Base-by-base conservation (phyloP, 2,329 filamentous ascomycete species). In the Botrytis deweyae region DNA sequence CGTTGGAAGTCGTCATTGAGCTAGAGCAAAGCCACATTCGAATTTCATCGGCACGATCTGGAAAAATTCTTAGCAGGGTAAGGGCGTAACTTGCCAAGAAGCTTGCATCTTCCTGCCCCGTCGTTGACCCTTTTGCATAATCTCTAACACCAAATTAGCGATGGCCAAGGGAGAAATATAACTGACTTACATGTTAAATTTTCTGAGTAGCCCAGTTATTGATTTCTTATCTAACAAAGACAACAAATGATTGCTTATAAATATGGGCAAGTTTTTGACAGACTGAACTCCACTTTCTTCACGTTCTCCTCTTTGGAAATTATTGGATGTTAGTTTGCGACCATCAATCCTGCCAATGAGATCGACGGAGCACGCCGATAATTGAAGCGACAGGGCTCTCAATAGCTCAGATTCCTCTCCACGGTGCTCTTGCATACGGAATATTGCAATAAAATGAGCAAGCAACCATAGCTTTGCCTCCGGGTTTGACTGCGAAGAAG, bases 1-100 rank as follows among this genome's bases (percentile, higher is more conserved):
- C 79, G 42, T 81, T 75, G 14, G 75, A 73, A n/a, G 74, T 76
- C 33, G 71, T 78, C 74, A 84, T 75, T 76, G 80, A 80, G 0
- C 94, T 93, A 59, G 96, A 87, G 80, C 96, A 98, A 0, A 98
- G 85, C 84, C 94, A 95, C 93, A 98, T 97, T 36, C 95, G 91
- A 75, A 98, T 97, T 74, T 98, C 94, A 79, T 98, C 95, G 5
- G 91, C 91, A 74, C 90, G 88, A 10, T 87, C 85, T 14, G 95
- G 94, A 77, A 98, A 98, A 78, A 94, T 95, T 74, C 93, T 89
- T 6, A 98, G 85, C 4, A 99, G 84, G 0, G 93, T 95, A 58
- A 98, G 85, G 4, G 94, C 93, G 80, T 97, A 98, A 42, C 92
- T 93, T 20, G 95, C 94, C 58, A 97, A 85, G 20, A 93, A 84